These are phyloP conservation scores for Metschnikowia peoriensis DNA, from an alignment of 805 yeast genomes.

Conservation along the genomic window DNA sequence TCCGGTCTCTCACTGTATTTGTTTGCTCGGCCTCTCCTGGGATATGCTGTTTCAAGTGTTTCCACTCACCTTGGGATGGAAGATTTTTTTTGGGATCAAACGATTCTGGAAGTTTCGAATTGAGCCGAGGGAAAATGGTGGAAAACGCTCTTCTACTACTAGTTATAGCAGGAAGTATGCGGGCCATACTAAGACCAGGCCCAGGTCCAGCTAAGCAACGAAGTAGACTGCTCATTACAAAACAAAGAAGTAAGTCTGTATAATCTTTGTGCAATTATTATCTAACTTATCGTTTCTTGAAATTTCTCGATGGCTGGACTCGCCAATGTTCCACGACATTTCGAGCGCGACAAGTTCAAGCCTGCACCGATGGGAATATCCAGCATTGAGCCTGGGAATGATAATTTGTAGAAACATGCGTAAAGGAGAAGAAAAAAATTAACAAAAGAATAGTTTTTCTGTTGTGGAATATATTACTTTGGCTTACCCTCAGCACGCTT, in stretches of 20 bases:
- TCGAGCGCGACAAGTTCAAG: not conserved
- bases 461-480: not conserved
- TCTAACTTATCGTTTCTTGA: not conserved
- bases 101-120: slow-evolving; percentile 30
- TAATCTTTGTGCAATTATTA: too few relatives aligned
- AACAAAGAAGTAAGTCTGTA: too few relatives aligned
- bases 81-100: slow-evolving; percentile 30
- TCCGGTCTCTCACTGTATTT: slow-evolving; percentile 52
- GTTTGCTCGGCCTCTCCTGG: slow-evolving; percentile 50
- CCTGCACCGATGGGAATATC: not conserved
- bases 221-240: not conserved
- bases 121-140: slow-evolving; percentile 15
- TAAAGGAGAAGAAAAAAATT: too few relatives aligned
- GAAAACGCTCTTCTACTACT: not conserved
- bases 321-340: not conserved
- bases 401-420: too few relatives aligned
- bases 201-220: not conserved
- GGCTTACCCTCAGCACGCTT: slow-evolving; percentile 53
- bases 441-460: not conserved
- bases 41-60: slow-evolving; percentile 46
- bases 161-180: not conserved
- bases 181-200: not conserved
- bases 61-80: slow-evolving; percentile 41
- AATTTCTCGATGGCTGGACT: not conserved
- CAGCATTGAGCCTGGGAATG: too few relatives aligned